phyloP scores from a whole-genome alignment of 345 rosid genomes.

The Pugionium dolabratum region DNA sequence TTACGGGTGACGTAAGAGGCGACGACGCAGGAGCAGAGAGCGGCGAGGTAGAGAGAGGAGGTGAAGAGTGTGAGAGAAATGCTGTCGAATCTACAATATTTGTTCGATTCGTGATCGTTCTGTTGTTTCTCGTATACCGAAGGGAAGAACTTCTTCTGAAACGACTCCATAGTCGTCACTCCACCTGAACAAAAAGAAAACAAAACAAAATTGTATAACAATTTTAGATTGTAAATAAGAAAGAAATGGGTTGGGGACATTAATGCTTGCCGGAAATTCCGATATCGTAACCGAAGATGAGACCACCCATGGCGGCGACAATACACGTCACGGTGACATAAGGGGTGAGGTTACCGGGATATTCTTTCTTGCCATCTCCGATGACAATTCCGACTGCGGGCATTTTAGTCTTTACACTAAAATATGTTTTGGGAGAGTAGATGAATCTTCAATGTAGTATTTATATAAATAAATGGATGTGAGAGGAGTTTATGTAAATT shows the following conservation, averaged over 20 bases:
- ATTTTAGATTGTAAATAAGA: too few species aligned
- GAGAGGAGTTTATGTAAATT: too few species aligned
- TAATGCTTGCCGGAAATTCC: conserved; percentile 70
- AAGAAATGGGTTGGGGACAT: background rate
- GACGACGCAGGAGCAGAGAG: conserved; percentile 63
- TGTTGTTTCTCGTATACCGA: conserved; percentile 54
- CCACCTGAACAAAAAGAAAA: conserved; percentile 53
- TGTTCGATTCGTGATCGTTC: conserved; percentile 38
- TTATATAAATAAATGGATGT: background rate
- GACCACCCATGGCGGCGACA: conserved; percentile 92
- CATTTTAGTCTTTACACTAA: conserved; percentile 37
- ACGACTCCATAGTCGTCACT: conserved; percentile 72
- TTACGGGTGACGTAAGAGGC: conserved; percentile 70
- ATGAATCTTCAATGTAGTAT: background rate
- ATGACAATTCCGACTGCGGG: conserved; percentile 49
- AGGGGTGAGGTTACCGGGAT: conserved; percentile 75
- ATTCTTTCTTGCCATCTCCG: conserved; percentile 47
- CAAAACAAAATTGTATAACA: background rate
- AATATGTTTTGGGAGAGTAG: background rate
- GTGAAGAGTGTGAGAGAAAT: conserved; percentile 73
- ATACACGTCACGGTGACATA: conserved; percentile 72
- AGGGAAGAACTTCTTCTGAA: conserved; percentile 65
- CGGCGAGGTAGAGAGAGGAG: conserved; percentile 85
- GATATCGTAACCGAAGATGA: conserved; percentile 90
- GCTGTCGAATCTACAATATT: conserved; percentile 77